Base-by-base conservation (phyloP, 2,329 filamentous ascomycete species). In the Calcarisporium arbuscula region DNA sequence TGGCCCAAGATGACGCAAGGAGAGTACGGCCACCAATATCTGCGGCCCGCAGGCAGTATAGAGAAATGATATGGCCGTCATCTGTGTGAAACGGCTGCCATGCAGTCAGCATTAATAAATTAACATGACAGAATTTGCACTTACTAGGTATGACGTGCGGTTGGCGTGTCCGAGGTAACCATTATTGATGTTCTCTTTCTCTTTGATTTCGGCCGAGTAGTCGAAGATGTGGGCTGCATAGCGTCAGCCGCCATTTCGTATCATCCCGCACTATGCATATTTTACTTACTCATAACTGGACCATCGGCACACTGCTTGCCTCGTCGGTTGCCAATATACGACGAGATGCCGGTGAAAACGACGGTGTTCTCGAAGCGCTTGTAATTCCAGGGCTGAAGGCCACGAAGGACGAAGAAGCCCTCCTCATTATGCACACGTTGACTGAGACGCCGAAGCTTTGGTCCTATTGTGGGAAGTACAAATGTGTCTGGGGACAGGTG, bases 71-170 rank as follows among this genome's bases (percentile, higher is more conserved):
- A 41, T 82, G 76, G 2, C 74, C 68, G 0, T 52, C 51, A 45
- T 81, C 77, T 0, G 73, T 80, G 46, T 82, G 78, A 37, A 80
- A 80, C 0, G 74, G 74, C 2, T 3, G 74, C 72, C 19, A 80
- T 77, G 3, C 57, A n/a, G n/a, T n/a, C n/a, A n/a, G n/a, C n/a
- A n/a, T n/a, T n/a, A n/a, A n/a, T n/a, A n/a, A n/a, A n/a, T n/a
- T n/a, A n/a, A n/a, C n/a, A n/a, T n/a, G n/a, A n/a, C n/a, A n/a
- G n/a, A n/a, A n/a, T n/a, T n/a, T n/a, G n/a, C n/a, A n/a, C n/a
- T n/a, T n/a, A n/a, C n/a, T n/a, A n/a, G n/a, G n/a, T n/a, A n/a
- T n/a, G n/a, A n/a, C n/a, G n/a, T n/a, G n/a, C n/a, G n/a, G n/a
- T n/a, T n/a, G n/a, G n/a, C n/a, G n/a, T n/a, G n/a, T n/a, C n/a